Conservation (phyloP, 2,329 filamentous ascomycete species). For the Apiospora pterosperma region DNA sequence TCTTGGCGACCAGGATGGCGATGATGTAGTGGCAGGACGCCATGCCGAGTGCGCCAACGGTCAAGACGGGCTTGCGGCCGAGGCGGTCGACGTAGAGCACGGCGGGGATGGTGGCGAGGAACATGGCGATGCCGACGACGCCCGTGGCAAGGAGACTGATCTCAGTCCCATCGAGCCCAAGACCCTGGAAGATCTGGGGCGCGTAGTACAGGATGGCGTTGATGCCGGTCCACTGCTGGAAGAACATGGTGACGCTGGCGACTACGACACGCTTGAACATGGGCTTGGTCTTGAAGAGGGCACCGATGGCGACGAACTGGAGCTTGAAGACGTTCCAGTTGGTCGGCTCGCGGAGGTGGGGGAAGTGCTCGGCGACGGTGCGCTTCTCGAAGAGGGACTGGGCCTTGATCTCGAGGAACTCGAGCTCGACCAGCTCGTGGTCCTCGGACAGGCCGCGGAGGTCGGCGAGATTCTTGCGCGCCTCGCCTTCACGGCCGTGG, state of each 20-base stretch:
- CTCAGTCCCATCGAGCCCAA: conserved; percentile 53
- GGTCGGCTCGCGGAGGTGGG: conserved; percentile 57
- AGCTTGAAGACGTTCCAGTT: conserved; percentile 63
- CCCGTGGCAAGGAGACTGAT: conserved; percentile 64
- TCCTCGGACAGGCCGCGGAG: conserved; percentile 60
- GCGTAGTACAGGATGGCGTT: conserved; percentile 67
- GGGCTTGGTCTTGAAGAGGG: conserved; percentile 60
- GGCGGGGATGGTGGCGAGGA: conserved; percentile 63
- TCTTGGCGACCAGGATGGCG: conserved; percentile 63
- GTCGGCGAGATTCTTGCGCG: conserved; percentile 56
- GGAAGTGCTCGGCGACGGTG: conserved; percentile 64
- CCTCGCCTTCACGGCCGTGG: conserved; percentile 60
- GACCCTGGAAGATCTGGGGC: conserved; percentile 64
- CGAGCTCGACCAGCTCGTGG: conserved; percentile 68
- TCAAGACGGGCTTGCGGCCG: conserved; percentile 60
- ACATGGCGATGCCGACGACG: conserved; percentile 69
- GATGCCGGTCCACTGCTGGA: conserved; percentile 51
- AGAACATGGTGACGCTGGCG: conserved; percentile 61
- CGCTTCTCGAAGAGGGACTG: conserved; percentile 76
- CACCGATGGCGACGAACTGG: conserved; percentile 64
- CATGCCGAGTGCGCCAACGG: conserved; percentile 67
- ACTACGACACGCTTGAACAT: conserved; percentile 67
- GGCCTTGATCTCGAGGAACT: conserved; percentile 81
- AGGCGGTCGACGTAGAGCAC: conserved; percentile 64
- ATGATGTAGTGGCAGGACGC: conserved; percentile 68